Percentiles rank a stretch among this genome's conserved stretches.
Evolutionary conservation across 2,329 filamentous ascomycete species (phyloP).

Genomic region (Colletotrichum cereale): DNA sequence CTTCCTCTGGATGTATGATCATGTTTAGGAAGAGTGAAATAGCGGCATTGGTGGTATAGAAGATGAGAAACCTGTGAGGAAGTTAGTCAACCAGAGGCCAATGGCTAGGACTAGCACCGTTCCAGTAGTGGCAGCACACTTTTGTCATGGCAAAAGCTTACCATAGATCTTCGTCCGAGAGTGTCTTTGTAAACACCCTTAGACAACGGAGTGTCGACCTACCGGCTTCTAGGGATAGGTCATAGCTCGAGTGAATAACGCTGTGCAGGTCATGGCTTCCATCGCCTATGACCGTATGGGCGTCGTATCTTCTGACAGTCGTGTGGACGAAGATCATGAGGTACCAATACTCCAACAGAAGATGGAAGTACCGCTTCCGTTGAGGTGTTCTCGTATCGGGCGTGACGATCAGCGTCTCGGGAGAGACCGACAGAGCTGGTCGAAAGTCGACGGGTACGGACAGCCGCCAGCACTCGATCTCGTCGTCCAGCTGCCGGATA

Average conservation of each 20-base stretch:
- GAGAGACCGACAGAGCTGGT: constrained; percentile 12
- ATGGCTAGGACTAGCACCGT: not conserved
- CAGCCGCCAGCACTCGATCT: constrained; percentile 50
- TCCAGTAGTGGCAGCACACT: not conserved
- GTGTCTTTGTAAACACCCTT: not conserved
- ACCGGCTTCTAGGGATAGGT: constrained; percentile 43
- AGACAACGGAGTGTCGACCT: constrained; percentile 42
- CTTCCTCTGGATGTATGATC: constrained; percentile 36
- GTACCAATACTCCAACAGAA: constrained; percentile 43
- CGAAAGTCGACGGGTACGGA: constrained; percentile 41
- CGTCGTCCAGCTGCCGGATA: constrained; percentile 48
- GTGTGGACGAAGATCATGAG: constrained; percentile 41
- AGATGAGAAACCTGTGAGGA: constrained; percentile 18
- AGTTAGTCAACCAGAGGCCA: not conserved
- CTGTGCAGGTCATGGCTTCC: constrained; percentile 41
- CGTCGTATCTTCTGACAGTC: constrained; percentile 42
- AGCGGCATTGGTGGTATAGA: constrained; percentile 36
- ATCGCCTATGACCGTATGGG: constrained; percentile 17
- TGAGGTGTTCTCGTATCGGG: not conserved
- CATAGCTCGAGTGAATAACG: constrained; percentile 44
- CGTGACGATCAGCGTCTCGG: not conserved
- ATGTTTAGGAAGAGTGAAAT: constrained; percentile 42
- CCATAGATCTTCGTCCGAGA: constrained; percentile 6
- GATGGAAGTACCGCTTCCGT: constrained; percentile 1
- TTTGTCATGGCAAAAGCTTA: not conserved